Percentiles rank a stretch among this genome's conserved stretches.
These are phyloP conservation scores for Calocybe indica DNA, from an alignment of 768 basidiomycete species.

Conservation along the genomic window DNA sequence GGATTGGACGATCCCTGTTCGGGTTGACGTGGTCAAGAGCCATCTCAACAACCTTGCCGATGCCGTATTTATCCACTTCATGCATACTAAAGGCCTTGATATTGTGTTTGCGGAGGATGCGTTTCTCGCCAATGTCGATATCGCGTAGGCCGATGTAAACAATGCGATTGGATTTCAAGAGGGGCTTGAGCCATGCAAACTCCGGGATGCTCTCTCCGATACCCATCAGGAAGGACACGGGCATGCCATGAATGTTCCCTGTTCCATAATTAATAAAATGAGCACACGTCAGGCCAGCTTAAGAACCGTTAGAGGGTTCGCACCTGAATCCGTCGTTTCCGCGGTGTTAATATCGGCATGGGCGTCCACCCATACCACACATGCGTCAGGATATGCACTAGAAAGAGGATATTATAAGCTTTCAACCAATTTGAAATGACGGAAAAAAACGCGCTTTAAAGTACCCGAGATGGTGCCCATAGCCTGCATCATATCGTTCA, in stretches of 20 bases:
- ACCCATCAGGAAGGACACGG: constrained; percentile 85
- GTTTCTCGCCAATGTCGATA: constrained; percentile 84
- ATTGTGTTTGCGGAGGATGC: constrained; percentile 69
- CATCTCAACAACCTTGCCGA: constrained; percentile 94
- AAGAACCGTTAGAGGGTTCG: constrained; percentile 13
- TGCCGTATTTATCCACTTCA: constrained; percentile 86
- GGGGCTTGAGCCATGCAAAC: constrained; percentile 52
- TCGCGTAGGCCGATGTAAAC: constrained; percentile 99
- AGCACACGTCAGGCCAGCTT: background rate
- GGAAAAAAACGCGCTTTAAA: constrained; percentile 44
- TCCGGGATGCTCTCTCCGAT: constrained; percentile 39
- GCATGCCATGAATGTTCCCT: constrained; percentile 99
- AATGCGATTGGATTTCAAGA: constrained; percentile 65
- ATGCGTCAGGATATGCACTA: constrained; percentile 72
- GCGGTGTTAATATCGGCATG: constrained; percentile 96
- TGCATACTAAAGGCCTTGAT: constrained; percentile 93
- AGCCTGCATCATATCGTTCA: constrained; percentile 31
- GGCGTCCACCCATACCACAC: constrained; percentile 95
- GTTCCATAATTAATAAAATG: constrained; percentile 4
- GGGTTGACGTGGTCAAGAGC: constrained; percentile 94
- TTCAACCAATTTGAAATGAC: background rate
- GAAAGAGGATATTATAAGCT: constrained; percentile 4
- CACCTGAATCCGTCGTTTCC: constrained; percentile 72
- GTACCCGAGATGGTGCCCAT: constrained; percentile 96
- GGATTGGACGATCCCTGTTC: constrained; percentile 76